Percentiles rank a stretch among this genome's conserved stretches.
phyloP scores from a whole-genome alignment of 23 red algal genomes.

The Chondrus crispus region DNA sequence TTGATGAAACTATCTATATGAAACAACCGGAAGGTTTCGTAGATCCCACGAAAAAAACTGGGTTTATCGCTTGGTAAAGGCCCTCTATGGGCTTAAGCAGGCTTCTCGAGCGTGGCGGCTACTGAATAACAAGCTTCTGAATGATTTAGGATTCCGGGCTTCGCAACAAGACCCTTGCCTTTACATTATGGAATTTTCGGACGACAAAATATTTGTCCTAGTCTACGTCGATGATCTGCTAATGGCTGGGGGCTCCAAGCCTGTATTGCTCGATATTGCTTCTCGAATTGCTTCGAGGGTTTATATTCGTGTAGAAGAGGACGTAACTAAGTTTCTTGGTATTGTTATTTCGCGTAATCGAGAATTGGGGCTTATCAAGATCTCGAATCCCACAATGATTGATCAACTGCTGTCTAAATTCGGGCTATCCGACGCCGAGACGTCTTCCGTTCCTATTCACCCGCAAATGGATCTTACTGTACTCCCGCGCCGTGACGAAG shows the following conservation, averaged over 20 bases:
- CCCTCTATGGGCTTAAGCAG: slow-evolving; percentile 12
- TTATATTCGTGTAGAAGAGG: background rate
- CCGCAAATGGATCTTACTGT: background rate
- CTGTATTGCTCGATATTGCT: too few species aligned
- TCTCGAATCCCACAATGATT: background rate
- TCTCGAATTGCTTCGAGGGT: too few species aligned
- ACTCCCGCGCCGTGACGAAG: background rate
- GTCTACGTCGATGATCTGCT: background rate
- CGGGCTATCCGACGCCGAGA: background rate
- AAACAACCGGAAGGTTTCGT: slow-evolving; percentile 30
- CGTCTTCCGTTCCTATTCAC: background rate
- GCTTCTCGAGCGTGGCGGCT: too few species aligned
- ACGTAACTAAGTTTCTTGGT: background rate
- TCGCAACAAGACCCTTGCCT: background rate
- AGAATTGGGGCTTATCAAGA: background rate
- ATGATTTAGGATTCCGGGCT: too few species aligned
- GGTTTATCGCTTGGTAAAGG: background rate
- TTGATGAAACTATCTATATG: slow-evolving; percentile 44
- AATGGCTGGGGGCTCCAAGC: too few species aligned
- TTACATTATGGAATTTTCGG: background rate
- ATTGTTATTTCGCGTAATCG: background rate
- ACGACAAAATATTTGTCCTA: background rate
- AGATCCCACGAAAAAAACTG: background rate
- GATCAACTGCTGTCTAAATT: background rate
- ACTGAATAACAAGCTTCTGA: too few species aligned